These are phyloP conservation scores for Nitzschia sp. DNA, from an alignment of 108 stramenopile genomes.

Conservation along the genomic window DNA sequence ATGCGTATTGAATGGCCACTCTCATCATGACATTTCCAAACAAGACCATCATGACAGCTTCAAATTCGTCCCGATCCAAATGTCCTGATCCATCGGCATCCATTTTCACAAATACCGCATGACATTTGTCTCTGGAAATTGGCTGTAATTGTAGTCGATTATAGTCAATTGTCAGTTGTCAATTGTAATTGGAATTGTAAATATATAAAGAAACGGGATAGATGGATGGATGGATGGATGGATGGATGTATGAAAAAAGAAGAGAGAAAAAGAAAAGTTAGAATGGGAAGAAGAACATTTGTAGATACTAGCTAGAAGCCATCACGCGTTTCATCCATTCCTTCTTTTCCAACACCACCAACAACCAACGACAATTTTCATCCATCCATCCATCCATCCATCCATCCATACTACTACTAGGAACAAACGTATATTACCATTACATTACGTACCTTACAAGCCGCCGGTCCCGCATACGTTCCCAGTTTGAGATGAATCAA, in stretches of 20 bases:
- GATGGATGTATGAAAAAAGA: too few species aligned
- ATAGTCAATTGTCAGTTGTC: too few species aligned
- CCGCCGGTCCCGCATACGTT: constrained; percentile 75
- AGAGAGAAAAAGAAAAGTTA: constrained; percentile 1
- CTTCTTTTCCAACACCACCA: neutral
- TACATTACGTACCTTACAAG: constrained; percentile 58
- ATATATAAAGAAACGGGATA: too few species aligned
- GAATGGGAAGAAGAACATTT: neutral
- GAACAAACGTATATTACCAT: neutral
- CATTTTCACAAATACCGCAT: constrained; percentile 62
- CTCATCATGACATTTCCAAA: constrained; percentile 72
- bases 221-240: too few species aligned
- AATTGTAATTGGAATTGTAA: too few species aligned
- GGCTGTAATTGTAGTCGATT: constrained; percentile 29
- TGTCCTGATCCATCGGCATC: constrained; percentile 53
- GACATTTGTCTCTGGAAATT: constrained; percentile 45
- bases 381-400: too few species aligned
- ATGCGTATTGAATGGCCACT: constrained; percentile 69
- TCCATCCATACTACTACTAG: too few species aligned
- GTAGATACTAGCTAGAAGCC: too few species aligned
- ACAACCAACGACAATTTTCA: too few species aligned
- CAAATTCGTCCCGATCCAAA: constrained; percentile 67
- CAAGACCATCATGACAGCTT: constrained; percentile 64
- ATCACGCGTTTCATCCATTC: neutral
- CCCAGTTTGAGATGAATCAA: constrained; percentile 81